Percentiles rank a stretch among this genome's conserved stretches.
phyloP scores from a whole-genome alignment of 805 yeast species.

The Metschnikowia aberdeeniae region DNA sequence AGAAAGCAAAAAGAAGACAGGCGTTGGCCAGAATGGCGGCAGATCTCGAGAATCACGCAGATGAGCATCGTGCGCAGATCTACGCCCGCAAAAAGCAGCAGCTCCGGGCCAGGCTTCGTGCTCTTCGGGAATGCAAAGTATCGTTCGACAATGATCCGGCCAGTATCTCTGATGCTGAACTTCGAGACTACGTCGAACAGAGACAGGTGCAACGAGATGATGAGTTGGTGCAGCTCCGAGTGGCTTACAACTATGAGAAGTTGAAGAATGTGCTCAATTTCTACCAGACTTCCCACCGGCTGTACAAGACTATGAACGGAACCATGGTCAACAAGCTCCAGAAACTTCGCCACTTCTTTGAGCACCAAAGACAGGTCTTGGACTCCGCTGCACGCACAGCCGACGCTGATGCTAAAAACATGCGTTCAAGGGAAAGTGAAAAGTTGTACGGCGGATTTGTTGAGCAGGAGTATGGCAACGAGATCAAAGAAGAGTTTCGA shows the following conservation, averaged over 20 bases:
- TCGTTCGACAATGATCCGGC: conserved; percentile 20
- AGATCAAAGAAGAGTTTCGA: conserved; percentile 27
- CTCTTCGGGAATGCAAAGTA: conserved; percentile 25
- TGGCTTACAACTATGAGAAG: conserved; percentile 30
- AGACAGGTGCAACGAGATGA: conserved; percentile 27
- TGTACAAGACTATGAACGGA: conserved; percentile 29
- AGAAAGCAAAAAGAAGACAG: conserved; percentile 23
- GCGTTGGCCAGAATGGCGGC: conserved; percentile 16
- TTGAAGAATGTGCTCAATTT: conserved; percentile 29
- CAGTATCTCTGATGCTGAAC: conserved; percentile 24
- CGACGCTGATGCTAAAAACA: conserved; percentile 14
- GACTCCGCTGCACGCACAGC: conserved; percentile 19
- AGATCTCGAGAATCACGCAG: conserved; percentile 19
- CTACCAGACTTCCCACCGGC: conserved; percentile 35
- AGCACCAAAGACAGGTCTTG: conserved; percentile 26
- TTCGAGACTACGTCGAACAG: conserved; percentile 17
- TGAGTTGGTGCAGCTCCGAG: conserved; percentile 30
- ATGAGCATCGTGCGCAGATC: conserved; percentile 16
- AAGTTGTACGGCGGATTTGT: conserved; percentile 26
- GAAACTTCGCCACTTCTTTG: conserved; percentile 37
- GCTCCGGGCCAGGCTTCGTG: conserved; percentile 23
- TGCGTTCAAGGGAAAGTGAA: conserved; percentile 22
- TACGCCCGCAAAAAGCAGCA: conserved; percentile 22
- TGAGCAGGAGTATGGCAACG: conserved; percentile 26
- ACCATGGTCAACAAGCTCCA: conserved; percentile 31